A percentile compares a stretch with the other conserved stretches of the same genome.
Conservation (phyloP, 805 yeast genomes). For the Kazachstania kunashirensis region DNA sequence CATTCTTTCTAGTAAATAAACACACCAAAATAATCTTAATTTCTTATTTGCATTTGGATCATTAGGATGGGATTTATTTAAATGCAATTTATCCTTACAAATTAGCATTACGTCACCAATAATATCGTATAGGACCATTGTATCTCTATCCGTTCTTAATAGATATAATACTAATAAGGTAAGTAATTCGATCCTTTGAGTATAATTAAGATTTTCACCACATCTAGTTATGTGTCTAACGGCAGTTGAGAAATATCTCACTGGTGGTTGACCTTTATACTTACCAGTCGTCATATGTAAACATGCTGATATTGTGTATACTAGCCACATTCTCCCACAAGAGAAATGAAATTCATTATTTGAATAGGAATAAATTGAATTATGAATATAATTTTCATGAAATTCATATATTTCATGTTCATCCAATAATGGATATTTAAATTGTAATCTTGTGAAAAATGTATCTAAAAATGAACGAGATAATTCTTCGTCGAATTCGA, state of each 20-base stretch:
- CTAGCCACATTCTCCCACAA: conserved; percentile 48
- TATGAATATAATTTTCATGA: conserved; percentile 40
- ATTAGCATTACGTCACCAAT: conserved; percentile 43
- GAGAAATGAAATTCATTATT: conserved; percentile 37
- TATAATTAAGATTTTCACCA: conserved; percentile 30
- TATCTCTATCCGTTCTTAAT: conserved; percentile 52
- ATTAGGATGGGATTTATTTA: conserved; percentile 21
- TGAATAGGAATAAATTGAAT: conserved; percentile 31
- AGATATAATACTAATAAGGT: conserved; percentile 45
- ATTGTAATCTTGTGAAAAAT: conserved; percentile 47
- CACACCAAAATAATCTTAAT: conserved; percentile 55
- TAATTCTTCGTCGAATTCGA: conserved; percentile 40
- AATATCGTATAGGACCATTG: conserved; percentile 43
- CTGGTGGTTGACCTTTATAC: conserved; percentile 46
- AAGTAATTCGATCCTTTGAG: conserved; percentile 44
- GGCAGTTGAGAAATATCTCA: conserved; percentile 49
- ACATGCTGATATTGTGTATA: conserved; percentile 43
- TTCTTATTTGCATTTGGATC: conserved; percentile 30
- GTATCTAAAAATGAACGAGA: conserved; percentile 44
- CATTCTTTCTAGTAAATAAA: conserved; percentile 51
- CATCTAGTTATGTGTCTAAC: conserved; percentile 45
- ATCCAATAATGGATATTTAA: conserved; percentile 46
- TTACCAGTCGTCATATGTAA: conserved; percentile 47
- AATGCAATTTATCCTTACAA: conserved; percentile 27
- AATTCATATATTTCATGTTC: conserved; percentile 43